phyloP scores from a whole-genome alignment of 176 grass and related monocot genomes.

The Aegilops speltoides region DNA sequence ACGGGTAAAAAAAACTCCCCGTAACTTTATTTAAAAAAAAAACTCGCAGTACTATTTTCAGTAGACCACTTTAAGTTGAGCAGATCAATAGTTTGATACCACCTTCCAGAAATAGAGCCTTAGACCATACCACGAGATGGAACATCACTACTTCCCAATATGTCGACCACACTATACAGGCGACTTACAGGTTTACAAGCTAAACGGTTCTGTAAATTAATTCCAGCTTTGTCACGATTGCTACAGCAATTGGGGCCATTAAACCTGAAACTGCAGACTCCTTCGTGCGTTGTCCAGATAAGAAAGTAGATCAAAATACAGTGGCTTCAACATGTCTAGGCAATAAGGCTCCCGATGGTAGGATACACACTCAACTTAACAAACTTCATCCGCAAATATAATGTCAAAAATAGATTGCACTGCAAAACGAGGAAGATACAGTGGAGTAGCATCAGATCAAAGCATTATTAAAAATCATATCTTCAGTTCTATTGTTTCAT shows the following conservation, averaged over 20 bases:
- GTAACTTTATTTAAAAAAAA: background rate
- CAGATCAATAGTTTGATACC: background rate
- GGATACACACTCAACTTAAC: constrained; percentile 26
- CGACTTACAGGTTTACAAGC: background rate
- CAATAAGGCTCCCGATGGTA: background rate
- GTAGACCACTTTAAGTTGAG: background rate
- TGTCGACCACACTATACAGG: background rate
- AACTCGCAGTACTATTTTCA: background rate
- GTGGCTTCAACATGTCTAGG: background rate
- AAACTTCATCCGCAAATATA: constrained; percentile 78
- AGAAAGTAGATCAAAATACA: constrained; percentile 5
- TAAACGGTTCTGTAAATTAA: background rate
- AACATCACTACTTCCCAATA: background rate
- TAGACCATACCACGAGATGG: background rate
- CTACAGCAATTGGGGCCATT: background rate
- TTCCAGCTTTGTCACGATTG: background rate
- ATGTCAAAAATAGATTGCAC: constrained; percentile 80
- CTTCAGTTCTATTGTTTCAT: constrained; percentile 1
- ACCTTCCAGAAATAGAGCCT: background rate
- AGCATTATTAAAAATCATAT: background rate
- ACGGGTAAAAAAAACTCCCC: too few species aligned
- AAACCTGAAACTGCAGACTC: background rate
- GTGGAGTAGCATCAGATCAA: constrained; percentile 1
- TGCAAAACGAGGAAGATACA: constrained; percentile 39
- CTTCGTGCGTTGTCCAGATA: background rate